Conservation (phyloP, 169 alveolate genomes). For the Eimeria acervulina region DNA sequence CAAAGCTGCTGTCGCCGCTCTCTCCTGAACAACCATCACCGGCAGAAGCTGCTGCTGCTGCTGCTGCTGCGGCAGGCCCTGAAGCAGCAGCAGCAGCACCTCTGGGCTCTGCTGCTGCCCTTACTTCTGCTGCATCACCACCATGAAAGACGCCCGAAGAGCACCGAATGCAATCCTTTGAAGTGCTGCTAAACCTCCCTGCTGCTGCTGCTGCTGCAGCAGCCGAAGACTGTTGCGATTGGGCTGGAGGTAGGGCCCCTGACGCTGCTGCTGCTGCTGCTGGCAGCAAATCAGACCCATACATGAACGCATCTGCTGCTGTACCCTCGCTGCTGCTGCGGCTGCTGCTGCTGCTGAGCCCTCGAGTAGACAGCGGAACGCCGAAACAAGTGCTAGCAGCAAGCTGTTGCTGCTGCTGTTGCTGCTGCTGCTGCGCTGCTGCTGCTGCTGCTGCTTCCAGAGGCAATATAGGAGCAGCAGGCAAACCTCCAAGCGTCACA, state of each 20-base stretch:
- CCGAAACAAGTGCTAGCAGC: conserved; percentile 18
- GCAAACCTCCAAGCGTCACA: neutral
- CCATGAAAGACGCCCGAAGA: neutral
- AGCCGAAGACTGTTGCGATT: too few relatives aligned
- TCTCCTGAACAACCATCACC: neutral
- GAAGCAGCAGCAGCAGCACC: too few relatives aligned
- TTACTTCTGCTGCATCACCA: neutral
- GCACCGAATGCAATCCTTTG: neutral
- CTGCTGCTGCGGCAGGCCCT: neutral
- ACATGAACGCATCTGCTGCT: conserved; percentile 11
- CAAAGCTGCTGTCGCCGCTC: neutral
- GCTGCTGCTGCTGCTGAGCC: neutral
- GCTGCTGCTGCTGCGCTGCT: conserved; percentile 75
- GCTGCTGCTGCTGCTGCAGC: conserved; percentile 57
- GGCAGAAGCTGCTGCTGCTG: neutral
- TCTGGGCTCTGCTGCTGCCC: too few relatives aligned
- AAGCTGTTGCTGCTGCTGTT: conserved; percentile 22
- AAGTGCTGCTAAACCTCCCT: neutral
- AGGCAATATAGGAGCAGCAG: neutral
- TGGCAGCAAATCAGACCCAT: conserved; percentile 34
- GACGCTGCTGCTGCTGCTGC: neutral
- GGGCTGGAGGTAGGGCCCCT: too few relatives aligned
- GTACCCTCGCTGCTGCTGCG: conserved; percentile 57
- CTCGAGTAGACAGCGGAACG: neutral
- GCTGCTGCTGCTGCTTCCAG: conserved; percentile 67